Conservation (phyloP, 2,329 filamentous ascomycete species). For the Beauveria australis region DNA sequence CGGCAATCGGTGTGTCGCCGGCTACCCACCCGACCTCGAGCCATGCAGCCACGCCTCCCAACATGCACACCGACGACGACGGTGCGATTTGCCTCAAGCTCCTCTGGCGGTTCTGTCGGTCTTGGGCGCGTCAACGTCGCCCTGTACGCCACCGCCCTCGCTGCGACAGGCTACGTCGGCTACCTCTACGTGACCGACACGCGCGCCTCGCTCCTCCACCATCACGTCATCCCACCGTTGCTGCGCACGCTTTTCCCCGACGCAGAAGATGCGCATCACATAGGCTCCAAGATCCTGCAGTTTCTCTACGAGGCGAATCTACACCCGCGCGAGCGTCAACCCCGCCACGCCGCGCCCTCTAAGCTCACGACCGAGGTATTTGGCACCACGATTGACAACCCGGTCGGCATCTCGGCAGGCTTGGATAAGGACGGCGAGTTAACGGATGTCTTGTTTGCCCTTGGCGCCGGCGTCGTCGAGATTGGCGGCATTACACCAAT, state of each 20-base stretch:
- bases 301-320: slow-evolving; percentile 64
- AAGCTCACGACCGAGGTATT: slow-evolving; percentile 51
- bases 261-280: slow-evolving; percentile 87
- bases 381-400: slow-evolving; percentile 69
- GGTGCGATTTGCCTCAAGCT: slow-evolving; percentile 17
- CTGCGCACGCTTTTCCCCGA: slow-evolving; percentile 62
- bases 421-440: slow-evolving; percentile 93
- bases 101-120: slow-evolving; percentile 20
- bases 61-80: not conserved
- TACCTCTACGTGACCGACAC: slow-evolving; percentile 71
- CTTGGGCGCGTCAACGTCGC: slow-evolving; percentile 28
- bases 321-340: slow-evolving; percentile 71
- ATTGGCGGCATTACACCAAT: slow-evolving; percentile 82
- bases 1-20: slow-evolving; percentile 4
- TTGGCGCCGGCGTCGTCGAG: slow-evolving; percentile 83
- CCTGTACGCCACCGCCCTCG: slow-evolving; percentile 33
- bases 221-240: slow-evolving; percentile 56
- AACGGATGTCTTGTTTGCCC: slow-evolving; percentile 71
- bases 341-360: slow-evolving; percentile 22
- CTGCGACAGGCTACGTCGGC: slow-evolving; percentile 34
- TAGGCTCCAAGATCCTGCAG: slow-evolving; percentile 63
- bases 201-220: slow-evolving; percentile 56
- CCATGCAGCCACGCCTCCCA: not conserved
- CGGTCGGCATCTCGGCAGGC: slow-evolving; percentile 89
- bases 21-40: not conserved